A percentile compares a stretch with the other conserved stretches of the same genome.
phyloP scores from a whole-genome alignment of 2,329 filamentous ascomycete species.

The Elsinoe fawcettii region DNA sequence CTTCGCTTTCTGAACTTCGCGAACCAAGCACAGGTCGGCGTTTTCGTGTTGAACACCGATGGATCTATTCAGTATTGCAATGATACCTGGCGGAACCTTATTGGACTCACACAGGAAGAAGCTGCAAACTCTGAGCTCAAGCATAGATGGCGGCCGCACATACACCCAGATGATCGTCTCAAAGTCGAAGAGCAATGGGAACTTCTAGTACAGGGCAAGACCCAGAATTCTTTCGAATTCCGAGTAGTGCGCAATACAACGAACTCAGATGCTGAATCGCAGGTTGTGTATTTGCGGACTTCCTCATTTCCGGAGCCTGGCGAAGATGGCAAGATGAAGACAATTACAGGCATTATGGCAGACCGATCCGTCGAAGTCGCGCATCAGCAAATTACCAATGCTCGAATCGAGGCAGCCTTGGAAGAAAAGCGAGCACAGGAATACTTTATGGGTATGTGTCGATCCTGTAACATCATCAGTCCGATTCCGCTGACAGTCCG shows the following conservation, averaged over 20 bases:
- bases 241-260: conserved; percentile 19
- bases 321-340: conserved; percentile 29
- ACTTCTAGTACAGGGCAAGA: neutral
- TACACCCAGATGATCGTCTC: conserved; percentile 20
- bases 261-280: neutral
- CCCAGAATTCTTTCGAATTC: conserved; percentile 15
- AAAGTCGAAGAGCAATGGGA: conserved; percentile 17
- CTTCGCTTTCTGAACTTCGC: conserved; percentile 7
- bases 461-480: no score
- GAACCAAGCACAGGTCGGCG: conserved; percentile 9
- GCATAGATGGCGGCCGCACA: conserved; percentile 17
- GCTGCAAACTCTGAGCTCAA: conserved; percentile 13
- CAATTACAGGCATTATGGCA: conserved; percentile 37
- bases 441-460: conserved; percentile 28
- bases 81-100: conserved; percentile 20
- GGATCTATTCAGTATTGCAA: conserved; percentile 21
- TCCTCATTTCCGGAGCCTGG: conserved; percentile 23
- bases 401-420: conserved; percentile 29
- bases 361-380: conserved; percentile 40
- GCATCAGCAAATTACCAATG: conserved; percentile 31
- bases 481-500: no score
- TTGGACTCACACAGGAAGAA: conserved; percentile 12
- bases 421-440: conserved; percentile 31
- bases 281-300: conserved; percentile 20
- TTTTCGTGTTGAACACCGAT: conserved; percentile 20